Evolutionary conservation across 2,329 filamentous ascomycete species (phyloP).

Genomic region (Diaporthe vaccinii): DNA sequence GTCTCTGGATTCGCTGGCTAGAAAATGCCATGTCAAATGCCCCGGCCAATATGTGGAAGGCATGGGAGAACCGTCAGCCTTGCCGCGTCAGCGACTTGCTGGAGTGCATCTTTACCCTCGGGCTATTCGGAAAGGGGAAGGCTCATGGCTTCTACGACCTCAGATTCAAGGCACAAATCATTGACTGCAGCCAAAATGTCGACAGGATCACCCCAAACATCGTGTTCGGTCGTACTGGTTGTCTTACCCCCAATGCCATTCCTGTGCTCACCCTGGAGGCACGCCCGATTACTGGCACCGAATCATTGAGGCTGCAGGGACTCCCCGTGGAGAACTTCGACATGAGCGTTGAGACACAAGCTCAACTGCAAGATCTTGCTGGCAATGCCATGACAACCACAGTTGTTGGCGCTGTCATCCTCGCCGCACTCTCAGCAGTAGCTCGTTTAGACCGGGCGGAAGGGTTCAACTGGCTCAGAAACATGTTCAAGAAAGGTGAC

Average conservation of each 20-base stretch:
- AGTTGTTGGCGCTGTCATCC: conserved; percentile 74
- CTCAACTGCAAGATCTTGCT: conserved; percentile 76
- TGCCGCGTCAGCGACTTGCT: conserved; percentile 75
- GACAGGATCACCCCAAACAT: conserved; percentile 63
- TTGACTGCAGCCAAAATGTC: conserved; percentile 81
- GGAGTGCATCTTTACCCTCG: conserved; percentile 66
- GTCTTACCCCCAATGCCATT: conserved; percentile 76
- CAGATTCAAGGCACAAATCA: conserved; percentile 57
- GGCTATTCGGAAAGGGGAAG: neutral
- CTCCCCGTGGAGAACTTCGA: conserved; percentile 73
- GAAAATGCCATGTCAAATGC: conserved; percentile 31
- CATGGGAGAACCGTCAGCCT: conserved; percentile 64
- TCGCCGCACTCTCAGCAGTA: conserved; percentile 63
- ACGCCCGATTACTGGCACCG: conserved; percentile 71
- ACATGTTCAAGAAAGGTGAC: conserved; percentile 1
- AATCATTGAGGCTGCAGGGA: conserved; percentile 77
- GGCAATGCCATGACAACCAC: conserved; percentile 86
- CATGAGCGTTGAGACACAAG: conserved; percentile 73
- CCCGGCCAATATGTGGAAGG: conserved; percentile 52
- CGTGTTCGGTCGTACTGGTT: conserved; percentile 71
- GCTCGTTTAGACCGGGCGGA: neutral
- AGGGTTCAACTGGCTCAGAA: conserved; percentile 3
- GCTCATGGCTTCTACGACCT: conserved; percentile 62
- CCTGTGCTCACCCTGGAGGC: conserved; percentile 73
- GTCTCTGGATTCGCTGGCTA: conserved; percentile 33